A percentile compares a stretch with the other conserved stretches of the same genome.
These are phyloP conservation scores for Lentinula edodes DNA, from an alignment of 768 basidiomycete genomes.

Conservation along the genomic window DNA sequence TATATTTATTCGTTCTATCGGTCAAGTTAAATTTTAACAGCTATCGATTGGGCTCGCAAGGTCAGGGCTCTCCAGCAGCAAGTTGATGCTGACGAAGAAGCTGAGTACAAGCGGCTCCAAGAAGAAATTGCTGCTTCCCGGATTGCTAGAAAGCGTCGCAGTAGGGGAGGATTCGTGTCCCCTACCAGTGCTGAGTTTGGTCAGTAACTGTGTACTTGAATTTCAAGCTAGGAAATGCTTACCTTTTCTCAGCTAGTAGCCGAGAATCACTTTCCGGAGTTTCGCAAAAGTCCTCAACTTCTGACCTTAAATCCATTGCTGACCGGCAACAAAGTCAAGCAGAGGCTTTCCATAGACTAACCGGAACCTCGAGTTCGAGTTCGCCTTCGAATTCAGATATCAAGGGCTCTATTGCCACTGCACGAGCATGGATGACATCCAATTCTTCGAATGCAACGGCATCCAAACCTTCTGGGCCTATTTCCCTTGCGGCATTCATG, in stretches of 20 bases:
- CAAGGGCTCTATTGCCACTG: background rate
- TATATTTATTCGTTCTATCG: background rate
- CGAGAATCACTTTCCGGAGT: conserved; percentile 19
- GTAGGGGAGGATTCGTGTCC: conserved; percentile 35
- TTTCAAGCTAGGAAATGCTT: background rate
- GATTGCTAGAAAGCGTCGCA: conserved; percentile 43
- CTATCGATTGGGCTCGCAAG: conserved; percentile 37
- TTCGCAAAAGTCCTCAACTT: conserved; percentile 11
- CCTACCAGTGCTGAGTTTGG: conserved; percentile 38
- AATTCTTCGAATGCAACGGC: conserved; percentile 2
- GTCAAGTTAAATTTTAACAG: background rate
- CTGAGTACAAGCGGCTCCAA: conserved; percentile 64
- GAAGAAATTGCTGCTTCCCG: conserved; percentile 57
- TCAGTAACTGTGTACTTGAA: conserved; percentile 25
- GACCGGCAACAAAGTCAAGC: conserved; percentile 39
- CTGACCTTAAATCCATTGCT: conserved; percentile 12
- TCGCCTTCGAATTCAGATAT: conserved; percentile 1
- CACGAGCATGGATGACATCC: conserved; percentile 5
- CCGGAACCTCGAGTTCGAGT: conserved; percentile 20
- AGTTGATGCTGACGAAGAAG: conserved; percentile 77
- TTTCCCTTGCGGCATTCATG: conserved; percentile 78
- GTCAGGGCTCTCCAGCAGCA: conserved; percentile 78
- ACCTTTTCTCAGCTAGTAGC: conserved; percentile 9
- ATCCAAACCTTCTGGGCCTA: conserved; percentile 35
- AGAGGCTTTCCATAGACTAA: conserved; percentile 42